Conservation (phyloP, 2,329 filamentous ascomycete genomes). For the Fusarium cicatricum region DNA sequence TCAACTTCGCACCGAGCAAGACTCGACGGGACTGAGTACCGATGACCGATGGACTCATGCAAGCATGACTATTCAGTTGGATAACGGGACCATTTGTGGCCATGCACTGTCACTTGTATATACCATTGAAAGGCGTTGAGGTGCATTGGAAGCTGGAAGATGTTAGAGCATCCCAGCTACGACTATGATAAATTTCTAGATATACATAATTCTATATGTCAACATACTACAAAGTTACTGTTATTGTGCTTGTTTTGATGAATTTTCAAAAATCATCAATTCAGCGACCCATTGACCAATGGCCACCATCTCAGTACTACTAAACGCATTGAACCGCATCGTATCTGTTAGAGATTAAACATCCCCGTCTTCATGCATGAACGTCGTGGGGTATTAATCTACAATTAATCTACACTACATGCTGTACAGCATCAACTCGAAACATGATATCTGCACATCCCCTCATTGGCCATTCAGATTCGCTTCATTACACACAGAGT, state of each 20-base stretch:
- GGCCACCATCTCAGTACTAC: too few species aligned
- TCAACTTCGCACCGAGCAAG: conserved; percentile 29
- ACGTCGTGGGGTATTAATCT: too few species aligned
- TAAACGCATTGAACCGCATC: too few species aligned
- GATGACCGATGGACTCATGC: conserved; percentile 18
- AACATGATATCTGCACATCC: background rate
- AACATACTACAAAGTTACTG: background rate
- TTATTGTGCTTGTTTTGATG: background rate
- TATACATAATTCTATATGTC: conserved; percentile 43
- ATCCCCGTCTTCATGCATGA: too few species aligned
- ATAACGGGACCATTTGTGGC: conserved; percentile 26
- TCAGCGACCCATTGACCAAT: too few species aligned
- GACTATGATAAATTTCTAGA: conserved; percentile 40
- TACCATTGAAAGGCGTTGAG: conserved; percentile 44
- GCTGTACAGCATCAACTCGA: background rate
- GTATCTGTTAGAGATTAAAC: too few species aligned
- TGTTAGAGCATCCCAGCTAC: conserved; percentile 36
- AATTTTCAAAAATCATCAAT: too few species aligned
- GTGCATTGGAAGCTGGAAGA: conserved; percentile 34
- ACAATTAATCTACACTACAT: too few species aligned
- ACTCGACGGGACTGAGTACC: conserved; percentile 25
- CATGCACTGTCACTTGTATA: conserved; percentile 40
- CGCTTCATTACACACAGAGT: conserved; percentile 23
- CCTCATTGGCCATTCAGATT: conserved; percentile 17
- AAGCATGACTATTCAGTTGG: conserved; percentile 5